Evolutionary conservation across 768 basidiomycete species (phyloP).

Genomic region (Tulasnella sp.): DNA sequence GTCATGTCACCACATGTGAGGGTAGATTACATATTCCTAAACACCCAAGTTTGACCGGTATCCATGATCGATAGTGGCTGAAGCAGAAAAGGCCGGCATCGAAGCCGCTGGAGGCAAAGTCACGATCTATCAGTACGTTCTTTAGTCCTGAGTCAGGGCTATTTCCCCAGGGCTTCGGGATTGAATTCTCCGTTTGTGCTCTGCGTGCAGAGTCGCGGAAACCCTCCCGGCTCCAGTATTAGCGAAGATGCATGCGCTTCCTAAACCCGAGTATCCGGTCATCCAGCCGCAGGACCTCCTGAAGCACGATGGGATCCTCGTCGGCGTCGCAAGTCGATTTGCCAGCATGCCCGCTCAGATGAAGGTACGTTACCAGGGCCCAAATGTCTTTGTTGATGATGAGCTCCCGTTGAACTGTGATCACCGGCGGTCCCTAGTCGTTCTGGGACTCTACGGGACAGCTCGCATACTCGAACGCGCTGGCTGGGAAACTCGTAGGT

Average conservation of each 20-base stretch:
- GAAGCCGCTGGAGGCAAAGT: slow-evolving; percentile 33
- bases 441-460: slow-evolving; percentile 71
- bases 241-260: slow-evolving; percentile 53
- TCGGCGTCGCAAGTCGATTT: slow-evolving; percentile 72
- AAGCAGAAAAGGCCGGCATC: slow-evolving; percentile 36
- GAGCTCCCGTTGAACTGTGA: no score
- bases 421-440: neutral
- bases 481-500: slow-evolving; percentile 68
- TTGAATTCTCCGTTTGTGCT: no score
- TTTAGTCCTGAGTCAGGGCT: no score
- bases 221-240: slow-evolving; percentile 64
- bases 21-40: no score
- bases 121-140: slow-evolving; percentile 38
- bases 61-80: slow-evolving; percentile 36
- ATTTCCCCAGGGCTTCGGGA: no score
- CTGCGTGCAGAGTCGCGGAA: slow-evolving; percentile 61
- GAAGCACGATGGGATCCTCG: slow-evolving; percentile 57
- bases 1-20: neutral
- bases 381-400: no score
- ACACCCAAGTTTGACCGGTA: no score
- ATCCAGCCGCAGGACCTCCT: slow-evolving; percentile 44
- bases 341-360: slow-evolving; percentile 70
- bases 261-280: slow-evolving; percentile 62
- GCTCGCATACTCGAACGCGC: slow-evolving; percentile 46
- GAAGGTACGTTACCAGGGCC: slow-evolving; percentile 14